Base-by-base conservation (phyloP, 176 grass and related monocot species). In the Oropetium thomaeum region DNA sequence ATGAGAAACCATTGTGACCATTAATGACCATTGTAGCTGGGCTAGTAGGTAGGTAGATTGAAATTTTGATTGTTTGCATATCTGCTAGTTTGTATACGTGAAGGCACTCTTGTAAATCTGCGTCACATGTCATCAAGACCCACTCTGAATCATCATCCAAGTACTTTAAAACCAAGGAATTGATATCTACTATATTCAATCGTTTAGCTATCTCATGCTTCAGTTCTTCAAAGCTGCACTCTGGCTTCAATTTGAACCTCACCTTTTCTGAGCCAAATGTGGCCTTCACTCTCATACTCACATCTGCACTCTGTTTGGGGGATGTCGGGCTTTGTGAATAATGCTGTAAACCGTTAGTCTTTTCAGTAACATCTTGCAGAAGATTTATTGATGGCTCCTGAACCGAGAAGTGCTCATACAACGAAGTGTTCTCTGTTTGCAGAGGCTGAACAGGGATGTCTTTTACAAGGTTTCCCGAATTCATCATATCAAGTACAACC, bases 101-200 rank as follows among this genome's bases (percentile, higher is more conserved):
- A 79, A 92, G 42, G 54, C 96, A 99, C 69, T 99, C 96, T 19
- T 88, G 85, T 76, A 99, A 83, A 95, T 99, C 96, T 68, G 87
- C 89, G 78, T 99, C 89, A 38, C 96, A 90, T 84, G 96, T 95
- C 63, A 99, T 80, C 63, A 99, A 75, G 81, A 99, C 83, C 96
- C 91, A 99, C 52, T 99, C 96, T 16, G 76, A 90, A 65, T 99
- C 96, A 77, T 99, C 96, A 74, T 99, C 96, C 75, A 95, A 77
- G 26, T 99, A 99, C 70, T 81, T 99, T 29, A 99, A 69, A 84
- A 88, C 81, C 82, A 95, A 70, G 25, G 65, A 88, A 44, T 55
- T 75, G 13, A 35, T 76, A 71, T 87, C 76, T 16, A n/a, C 64
- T 81, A 95, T 84, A 77, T 84, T 71, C 74, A 95, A 84, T 71